phyloP scores from a whole-genome alignment of 1,284 basidiomycete species.

The Leccinum fallax region DNA sequence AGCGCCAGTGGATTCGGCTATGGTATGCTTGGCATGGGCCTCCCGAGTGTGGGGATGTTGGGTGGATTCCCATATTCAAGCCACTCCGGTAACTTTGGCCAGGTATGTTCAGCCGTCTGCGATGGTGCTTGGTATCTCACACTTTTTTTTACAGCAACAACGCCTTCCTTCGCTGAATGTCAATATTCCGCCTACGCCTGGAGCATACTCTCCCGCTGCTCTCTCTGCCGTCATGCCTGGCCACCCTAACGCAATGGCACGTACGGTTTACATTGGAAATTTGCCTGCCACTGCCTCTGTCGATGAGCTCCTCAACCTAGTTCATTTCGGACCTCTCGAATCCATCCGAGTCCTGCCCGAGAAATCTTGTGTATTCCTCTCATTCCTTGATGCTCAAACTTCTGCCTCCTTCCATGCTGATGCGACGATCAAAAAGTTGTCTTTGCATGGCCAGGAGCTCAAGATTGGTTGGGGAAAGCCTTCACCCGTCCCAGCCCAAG shows the following conservation, averaged over 20 bases:
- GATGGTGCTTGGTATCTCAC: conserved; percentile 1
- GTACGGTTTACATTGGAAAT: conserved; percentile 98
- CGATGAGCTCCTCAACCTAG: conserved; percentile 95
- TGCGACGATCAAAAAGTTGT: conserved; percentile 89
- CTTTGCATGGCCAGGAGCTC: conserved; percentile 89
- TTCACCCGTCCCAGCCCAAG: conserved; percentile 81
- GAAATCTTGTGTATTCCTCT: conserved; percentile 97
- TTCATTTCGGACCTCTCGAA: conserved; percentile 97
- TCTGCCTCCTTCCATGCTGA: conserved; percentile 95
- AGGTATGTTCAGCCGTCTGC: conserved; percentile 43
- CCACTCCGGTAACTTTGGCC: conserved; percentile 69
- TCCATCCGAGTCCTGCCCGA: conserved; percentile 95
- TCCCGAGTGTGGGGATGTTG: conserved; percentile 68
- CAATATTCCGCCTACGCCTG: conserved; percentile 53
- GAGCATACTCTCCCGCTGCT: conserved; percentile 74
- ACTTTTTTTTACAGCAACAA: conserved; percentile 41
- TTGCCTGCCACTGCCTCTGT: conserved; percentile 95
- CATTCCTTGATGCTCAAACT: conserved; percentile 89
- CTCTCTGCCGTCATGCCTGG: conserved; percentile 66
- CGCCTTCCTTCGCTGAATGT: conserved; percentile 69
- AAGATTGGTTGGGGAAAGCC: conserved; percentile 97
- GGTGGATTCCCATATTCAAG: conserved; percentile 69
- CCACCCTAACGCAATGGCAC: conserved; percentile 67
- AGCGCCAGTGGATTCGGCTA: conserved; percentile 57
- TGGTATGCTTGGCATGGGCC: conserved; percentile 76